phyloP scores from a whole-genome alignment of 2,329 filamentous ascomycete species.

The Cladosporium oxysporum region DNA sequence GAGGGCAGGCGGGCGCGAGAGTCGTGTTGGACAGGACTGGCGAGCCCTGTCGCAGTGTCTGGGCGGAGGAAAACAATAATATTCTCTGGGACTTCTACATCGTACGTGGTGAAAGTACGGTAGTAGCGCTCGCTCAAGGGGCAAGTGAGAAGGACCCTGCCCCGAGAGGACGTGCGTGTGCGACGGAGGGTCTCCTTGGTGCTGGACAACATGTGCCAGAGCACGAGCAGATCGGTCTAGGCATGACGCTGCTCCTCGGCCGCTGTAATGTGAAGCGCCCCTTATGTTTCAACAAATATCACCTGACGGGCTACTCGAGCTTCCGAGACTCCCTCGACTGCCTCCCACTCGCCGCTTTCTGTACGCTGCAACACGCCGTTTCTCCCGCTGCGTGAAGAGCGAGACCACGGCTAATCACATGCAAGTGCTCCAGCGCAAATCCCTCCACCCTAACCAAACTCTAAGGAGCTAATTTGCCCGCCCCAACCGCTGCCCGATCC shows the following conservation, averaged over 20 bases:
- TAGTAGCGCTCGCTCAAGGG: conserved; percentile 1
- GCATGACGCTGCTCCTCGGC: neutral
- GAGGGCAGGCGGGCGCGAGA: neutral
- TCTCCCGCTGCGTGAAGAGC: neutral
- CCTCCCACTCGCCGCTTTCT: neutral
- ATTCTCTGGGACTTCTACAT: neutral
- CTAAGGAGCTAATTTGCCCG: conserved; percentile 5
- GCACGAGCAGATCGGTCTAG: neutral
- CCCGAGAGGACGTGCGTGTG: neutral
- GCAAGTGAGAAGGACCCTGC: neutral
- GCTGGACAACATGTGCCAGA: neutral
- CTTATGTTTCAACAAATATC: neutral
- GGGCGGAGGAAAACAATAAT: neutral
- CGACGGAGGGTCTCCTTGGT: neutral
- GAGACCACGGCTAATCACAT: conserved; percentile 7
- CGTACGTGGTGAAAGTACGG: neutral
- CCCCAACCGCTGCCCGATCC: neutral
- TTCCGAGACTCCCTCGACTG: neutral
- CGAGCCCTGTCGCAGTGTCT: conserved; percentile 1
- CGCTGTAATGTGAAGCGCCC: neutral
- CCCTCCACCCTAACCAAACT: neutral
- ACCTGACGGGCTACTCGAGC: neutral
- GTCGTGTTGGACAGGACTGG: neutral
- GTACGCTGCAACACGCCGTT: neutral
- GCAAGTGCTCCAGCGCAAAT: neutral